Base-by-base conservation (phyloP, 2,329 filamentous ascomycete genomes). In the Aspergillus sp. region DNA sequence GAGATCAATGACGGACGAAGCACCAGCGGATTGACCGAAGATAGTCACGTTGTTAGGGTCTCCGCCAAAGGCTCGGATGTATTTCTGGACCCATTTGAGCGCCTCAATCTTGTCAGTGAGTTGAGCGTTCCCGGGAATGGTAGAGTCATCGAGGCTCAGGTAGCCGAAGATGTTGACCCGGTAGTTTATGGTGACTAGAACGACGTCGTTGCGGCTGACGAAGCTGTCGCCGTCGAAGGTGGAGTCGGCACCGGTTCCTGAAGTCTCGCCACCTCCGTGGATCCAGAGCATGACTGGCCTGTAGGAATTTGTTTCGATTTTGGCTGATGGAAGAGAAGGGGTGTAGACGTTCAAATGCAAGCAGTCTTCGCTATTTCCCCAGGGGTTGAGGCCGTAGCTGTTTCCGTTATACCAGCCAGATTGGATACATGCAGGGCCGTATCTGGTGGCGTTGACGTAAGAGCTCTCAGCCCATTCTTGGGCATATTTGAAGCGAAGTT, bases 331-430 rank as follows among this genome's bases (percentile, higher is more conserved):
- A 4, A 45, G 19, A 4, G 49, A 47, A 0, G 55, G 55, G 2
- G 56, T 47, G 39, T 25, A 76, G 15, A 75, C 61, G 47, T 76
- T 74, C n/a, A 75, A 54, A 38, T 70, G 69, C 8, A 76, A 63
- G 58, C 73, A 76, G 54, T 75, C 72, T 47, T 76, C 73, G 19
- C 67, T 71, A 50, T 74, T 72, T 5, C 65, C 67, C 6, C 45
- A 53, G 7, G 49, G 56, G 13, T 47, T 51, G 12, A 48, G 38
- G 6, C 56, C 56, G 10, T 53, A 30, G n/a, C 17, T 47, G 9
- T 32, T 30, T 5, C 56, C 56, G 23, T 58, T 49, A 13, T 58
- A 53, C n/a, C 30, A 53, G 12, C 41, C 19, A 10, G 38, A 41
- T 5, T 53, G 49, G 13, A 36, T 45, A 21, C 56, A 58, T 23